Conservation (phyloP, 176 grass and related monocot genomes). For the Oryza meridionalis region DNA sequence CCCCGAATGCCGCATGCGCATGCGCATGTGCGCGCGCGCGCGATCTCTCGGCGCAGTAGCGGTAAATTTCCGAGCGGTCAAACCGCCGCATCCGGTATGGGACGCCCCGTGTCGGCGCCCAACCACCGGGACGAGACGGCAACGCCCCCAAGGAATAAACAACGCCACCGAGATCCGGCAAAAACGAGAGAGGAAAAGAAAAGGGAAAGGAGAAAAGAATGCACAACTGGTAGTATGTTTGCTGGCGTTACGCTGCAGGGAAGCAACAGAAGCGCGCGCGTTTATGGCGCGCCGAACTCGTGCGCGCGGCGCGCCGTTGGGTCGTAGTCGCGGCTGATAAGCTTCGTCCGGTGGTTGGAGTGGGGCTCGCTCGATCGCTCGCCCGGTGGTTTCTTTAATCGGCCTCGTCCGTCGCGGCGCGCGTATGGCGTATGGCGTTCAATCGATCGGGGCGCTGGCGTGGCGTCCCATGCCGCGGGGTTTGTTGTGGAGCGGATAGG, state of each 20-base stretch:
- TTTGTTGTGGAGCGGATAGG: neutral
- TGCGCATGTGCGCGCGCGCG: neutral
- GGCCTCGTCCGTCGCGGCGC: neutral
- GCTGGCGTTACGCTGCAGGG: neutral
- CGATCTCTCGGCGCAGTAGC: neutral
- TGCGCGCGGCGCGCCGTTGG: too few relatives aligned
- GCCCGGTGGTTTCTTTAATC: neutral
- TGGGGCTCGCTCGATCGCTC: neutral
- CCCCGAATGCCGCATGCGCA: neutral
- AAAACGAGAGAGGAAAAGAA: neutral
- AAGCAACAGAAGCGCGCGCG: too few relatives aligned
- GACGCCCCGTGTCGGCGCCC: neutral
- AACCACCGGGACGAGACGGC: neutral
- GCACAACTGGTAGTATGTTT: neutral
- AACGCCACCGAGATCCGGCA: neutral
- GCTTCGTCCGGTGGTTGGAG: too few relatives aligned
- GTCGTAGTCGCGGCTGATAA: too few relatives aligned
- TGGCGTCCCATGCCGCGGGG: neutral
- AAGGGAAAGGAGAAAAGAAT: neutral
- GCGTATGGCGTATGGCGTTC: neutral
- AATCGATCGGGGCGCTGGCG: neutral
- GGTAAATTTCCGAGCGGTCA: neutral
- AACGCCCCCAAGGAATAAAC: neutral
- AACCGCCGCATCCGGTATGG: neutral
- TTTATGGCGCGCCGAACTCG: too few relatives aligned